Conservation (phyloP, 345 rosid species). For the Toxicodendron radicans region DNA sequence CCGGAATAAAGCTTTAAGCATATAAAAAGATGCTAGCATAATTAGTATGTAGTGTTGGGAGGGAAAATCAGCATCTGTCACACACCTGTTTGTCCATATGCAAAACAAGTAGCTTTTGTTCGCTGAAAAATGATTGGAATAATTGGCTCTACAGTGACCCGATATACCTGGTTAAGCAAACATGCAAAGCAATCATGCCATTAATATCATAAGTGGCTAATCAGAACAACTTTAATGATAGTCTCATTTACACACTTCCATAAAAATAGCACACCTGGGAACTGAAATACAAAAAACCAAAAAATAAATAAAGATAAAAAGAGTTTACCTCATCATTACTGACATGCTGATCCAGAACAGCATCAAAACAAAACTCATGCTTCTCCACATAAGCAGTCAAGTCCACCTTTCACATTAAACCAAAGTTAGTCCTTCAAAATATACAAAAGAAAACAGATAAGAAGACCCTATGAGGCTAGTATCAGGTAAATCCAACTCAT, state of each 20-base stretch:
- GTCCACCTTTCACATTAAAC: constrained; percentile 76
- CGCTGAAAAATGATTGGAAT: constrained; percentile 89
- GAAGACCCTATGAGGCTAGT: background rate
- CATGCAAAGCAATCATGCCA: constrained; percentile 17
- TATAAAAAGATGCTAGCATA: background rate
- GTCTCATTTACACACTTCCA: background rate
- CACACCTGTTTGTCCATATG: constrained; percentile 99
- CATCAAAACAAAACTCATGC: constrained; percentile 99
- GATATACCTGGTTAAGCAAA: constrained; percentile 65
- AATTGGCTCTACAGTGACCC: constrained; percentile 86
- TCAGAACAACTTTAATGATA: background rate
- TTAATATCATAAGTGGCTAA: constrained; percentile 15
- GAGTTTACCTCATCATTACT: constrained; percentile 83
- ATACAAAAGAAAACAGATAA: constrained; percentile 4
- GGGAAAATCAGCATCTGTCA: constrained; percentile 11
- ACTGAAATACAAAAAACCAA: background rate
- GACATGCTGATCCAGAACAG: constrained; percentile 83
- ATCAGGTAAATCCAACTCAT: constrained; percentile 1
- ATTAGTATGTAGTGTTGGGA: background rate
- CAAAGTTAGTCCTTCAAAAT: constrained; percentile 19
- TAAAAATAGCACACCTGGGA: background rate
- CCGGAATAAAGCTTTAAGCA: constrained; percentile 8
- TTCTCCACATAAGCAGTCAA: constrained; percentile 98
- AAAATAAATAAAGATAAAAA: background rate
- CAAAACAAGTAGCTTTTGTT: constrained; percentile 99